Conservation (phyloP, 148 eudicot species). For the Vaccinium macrocarpon region DNA sequence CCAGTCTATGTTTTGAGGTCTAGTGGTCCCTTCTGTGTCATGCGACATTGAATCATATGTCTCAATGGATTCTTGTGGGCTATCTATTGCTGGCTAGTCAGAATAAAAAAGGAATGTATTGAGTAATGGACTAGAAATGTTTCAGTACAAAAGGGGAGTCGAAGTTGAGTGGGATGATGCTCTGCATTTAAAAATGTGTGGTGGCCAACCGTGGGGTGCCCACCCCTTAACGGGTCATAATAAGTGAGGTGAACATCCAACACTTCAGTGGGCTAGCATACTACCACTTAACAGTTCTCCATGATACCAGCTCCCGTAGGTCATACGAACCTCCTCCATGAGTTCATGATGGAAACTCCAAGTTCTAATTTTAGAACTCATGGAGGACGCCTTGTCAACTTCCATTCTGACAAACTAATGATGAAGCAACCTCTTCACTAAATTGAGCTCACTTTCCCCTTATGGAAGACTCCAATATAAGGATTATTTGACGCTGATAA, state of each 20-base stretch:
- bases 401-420: not conserved
- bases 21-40: not conserved
- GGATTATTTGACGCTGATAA: not conserved
- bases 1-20: not conserved
- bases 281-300: not conserved
- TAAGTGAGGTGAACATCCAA: not conserved
- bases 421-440: not conserved
- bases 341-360: not conserved
- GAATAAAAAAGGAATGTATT: not conserved
- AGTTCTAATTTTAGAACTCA: not conserved
- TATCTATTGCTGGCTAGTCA: not conserved
- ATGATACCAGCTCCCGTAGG: not conserved
- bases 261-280: not conserved
- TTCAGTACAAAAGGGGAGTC: not conserved
- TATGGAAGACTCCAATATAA: not conserved
- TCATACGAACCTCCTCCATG: not conserved
- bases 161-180: not conserved
- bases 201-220: not conserved
- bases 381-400: not conserved
- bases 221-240: not conserved
- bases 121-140: not conserved
- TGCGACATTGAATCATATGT: not conserved
- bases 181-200: not conserved
- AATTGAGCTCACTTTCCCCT: not conserved
- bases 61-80: not conserved